phyloP scores from a whole-genome alignment of 1,139 yeast species.

The Fermentozyma sake region DNA sequence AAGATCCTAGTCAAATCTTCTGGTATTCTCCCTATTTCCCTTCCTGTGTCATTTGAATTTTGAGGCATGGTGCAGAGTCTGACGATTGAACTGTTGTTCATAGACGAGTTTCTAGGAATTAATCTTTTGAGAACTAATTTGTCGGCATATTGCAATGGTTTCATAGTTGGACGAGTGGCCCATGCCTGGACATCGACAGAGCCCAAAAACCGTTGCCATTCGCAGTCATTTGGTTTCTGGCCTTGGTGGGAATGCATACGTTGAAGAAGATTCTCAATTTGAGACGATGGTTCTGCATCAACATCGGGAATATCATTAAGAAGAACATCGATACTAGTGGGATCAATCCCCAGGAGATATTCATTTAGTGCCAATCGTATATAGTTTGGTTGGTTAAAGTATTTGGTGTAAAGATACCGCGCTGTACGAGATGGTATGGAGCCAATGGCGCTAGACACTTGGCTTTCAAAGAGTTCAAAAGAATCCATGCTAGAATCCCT shows the following conservation, averaged over 20 bases:
- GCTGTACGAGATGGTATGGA: conserved; percentile 13
- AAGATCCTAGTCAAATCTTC: conserved; percentile 68
- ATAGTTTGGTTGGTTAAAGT: conserved; percentile 18
- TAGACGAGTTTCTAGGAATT: conserved; percentile 22
- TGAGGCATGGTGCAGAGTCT: conserved; percentile 26
- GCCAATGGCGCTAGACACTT: conserved; percentile 21
- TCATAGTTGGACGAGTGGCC: conserved; percentile 74
- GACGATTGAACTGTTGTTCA: conserved; percentile 22
- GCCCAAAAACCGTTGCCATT: conserved; percentile 53
- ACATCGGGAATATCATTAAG: too few species aligned
- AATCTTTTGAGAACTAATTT: conserved; percentile 34
- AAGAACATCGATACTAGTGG: conserved; percentile 8
- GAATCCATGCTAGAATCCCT: too few species aligned
- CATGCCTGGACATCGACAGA: conserved; percentile 70
- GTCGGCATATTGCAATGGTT: conserved; percentile 50
- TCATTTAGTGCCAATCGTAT: conserved; percentile 27
- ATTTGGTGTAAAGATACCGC: conserved; percentile 18
- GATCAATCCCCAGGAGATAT: conserved; percentile 18
- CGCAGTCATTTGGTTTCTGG: too few species aligned
- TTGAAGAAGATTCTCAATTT: too few species aligned
- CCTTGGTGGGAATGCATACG: too few species aligned
- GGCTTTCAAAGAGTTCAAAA: too few species aligned
- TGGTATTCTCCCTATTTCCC: conserved; percentile 77
- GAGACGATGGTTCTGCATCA: too few species aligned
- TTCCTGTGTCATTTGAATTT: conserved; percentile 16